Evolutionary conservation across 352 stramenopile genomes (phyloP).

Genomic region (Nothophytophthora sp.): DNA sequence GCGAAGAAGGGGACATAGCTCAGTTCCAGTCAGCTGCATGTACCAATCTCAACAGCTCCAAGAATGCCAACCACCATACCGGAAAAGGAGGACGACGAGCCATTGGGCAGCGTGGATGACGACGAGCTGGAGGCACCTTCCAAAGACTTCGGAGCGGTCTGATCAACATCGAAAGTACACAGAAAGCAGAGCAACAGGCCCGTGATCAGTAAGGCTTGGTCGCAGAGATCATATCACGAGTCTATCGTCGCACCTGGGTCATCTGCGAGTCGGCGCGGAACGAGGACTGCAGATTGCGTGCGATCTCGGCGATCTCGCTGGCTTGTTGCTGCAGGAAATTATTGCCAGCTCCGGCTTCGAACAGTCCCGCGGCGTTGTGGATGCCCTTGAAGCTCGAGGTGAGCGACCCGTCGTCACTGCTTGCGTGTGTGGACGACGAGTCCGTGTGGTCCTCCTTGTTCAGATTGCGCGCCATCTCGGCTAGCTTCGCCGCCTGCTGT

Average conservation of each 20-base stretch:
- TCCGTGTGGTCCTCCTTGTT: conserved; percentile 38
- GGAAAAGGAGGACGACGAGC: conserved; percentile 26
- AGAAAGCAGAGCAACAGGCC: background rate
- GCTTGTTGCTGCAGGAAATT: conserved; percentile 60
- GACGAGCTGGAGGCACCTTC: conserved; percentile 36
- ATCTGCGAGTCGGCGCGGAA: conserved; percentile 30
- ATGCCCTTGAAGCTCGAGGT: conserved; percentile 29
- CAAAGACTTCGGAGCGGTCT: conserved; percentile 5
- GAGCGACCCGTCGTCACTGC: conserved; percentile 29
- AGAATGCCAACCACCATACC: no score
- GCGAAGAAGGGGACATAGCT: background rate
- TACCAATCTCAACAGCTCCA: no score
- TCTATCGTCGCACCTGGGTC: conserved; percentile 19
- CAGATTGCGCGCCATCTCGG: conserved; percentile 38
- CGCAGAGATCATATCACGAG: no score
- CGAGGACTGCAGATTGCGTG: conserved; percentile 60
- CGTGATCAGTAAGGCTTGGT: no score
- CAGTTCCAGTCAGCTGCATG: no score
- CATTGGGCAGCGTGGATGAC: conserved; percentile 26
- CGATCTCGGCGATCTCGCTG: conserved; percentile 66
- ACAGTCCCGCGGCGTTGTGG: conserved; percentile 10
- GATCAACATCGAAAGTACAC: background rate
- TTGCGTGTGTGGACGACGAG: conserved; percentile 28
- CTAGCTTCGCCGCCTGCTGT: conserved; percentile 36
- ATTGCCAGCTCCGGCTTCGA: conserved; percentile 25